Evolutionary conservation across 768 basidiomycete species (phyloP).

Genomic region (Chalciporus chontae): DNA sequence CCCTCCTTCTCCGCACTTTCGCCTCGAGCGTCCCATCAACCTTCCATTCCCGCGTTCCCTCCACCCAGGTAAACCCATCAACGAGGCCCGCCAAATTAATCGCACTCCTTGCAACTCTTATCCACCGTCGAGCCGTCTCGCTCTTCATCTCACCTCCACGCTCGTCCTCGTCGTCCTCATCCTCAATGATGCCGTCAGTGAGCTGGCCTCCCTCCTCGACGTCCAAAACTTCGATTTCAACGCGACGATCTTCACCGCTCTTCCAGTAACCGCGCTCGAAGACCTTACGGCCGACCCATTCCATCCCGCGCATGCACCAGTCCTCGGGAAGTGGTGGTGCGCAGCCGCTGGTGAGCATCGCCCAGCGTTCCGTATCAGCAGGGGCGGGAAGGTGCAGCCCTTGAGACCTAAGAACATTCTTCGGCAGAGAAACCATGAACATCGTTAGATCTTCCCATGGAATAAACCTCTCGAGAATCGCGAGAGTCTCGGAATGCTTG

Average conservation of each 20-base stretch:
- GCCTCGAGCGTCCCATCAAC: conserved; percentile 63
- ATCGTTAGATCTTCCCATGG: conserved; percentile 78
- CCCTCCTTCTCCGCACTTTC: conserved; percentile 67
- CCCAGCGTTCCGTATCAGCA: conserved; percentile 48
- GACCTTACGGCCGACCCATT: conserved; percentile 88
- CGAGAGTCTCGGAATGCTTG: conserved; percentile 58
- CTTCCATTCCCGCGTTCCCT: conserved; percentile 57
- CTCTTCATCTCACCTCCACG: conserved; percentile 19
- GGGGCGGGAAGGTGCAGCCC: conserved; percentile 33
- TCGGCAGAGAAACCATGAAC: conserved; percentile 62
- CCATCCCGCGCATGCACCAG: conserved; percentile 94
- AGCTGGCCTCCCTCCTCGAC: conserved; percentile 51
- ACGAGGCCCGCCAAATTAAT: conserved; percentile 66
- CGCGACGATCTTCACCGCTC: conserved; percentile 56
- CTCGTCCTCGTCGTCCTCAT: conserved; percentile 59
- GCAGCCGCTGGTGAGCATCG: conserved; percentile 67
- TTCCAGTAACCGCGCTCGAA: conserved; percentile 97
- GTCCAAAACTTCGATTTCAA: conserved; percentile 80
- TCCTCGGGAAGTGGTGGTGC: conserved; percentile 83
- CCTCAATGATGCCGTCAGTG: conserved; percentile 80
- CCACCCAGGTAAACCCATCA: conserved; percentile 70
- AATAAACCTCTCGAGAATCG: conserved; percentile 67
- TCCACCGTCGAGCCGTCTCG: conserved; percentile 64
- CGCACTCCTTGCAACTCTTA: conserved; percentile 65
- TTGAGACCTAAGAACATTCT: conserved; percentile 46